Base-by-base conservation (phyloP, 345 rosid genomes). In the Kandelia obovata region DNA sequence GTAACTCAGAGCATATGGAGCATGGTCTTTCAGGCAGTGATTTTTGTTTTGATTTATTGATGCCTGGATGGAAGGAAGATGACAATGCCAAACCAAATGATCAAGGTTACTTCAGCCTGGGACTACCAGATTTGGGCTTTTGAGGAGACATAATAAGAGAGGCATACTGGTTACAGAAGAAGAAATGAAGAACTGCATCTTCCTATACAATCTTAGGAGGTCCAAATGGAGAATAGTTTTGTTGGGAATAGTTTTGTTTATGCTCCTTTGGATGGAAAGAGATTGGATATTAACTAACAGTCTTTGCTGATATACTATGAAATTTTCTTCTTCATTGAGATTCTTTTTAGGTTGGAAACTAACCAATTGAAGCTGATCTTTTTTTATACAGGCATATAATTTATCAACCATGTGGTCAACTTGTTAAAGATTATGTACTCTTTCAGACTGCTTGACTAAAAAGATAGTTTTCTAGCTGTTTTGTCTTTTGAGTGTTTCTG, bases 21-120 rank as follows among this genome's bases (percentile, higher is more conserved):
- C 58, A 28, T 39, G 21, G 27, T 27, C 53, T 47, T 34, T 3
- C 61, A 8, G 35, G 26, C 21, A 21, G 53, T 32, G 60, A 58
- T 31, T 16, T 37, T n/a, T 13, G 52, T 26, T 65, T 72, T 11
- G 74, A 64, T 47, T 64, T 64, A 39, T 57, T 64, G 46, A 21
- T 21, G 27, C 58, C 59, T 30, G 34, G 61, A 0, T 27, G 59
- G 60, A 46, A 23, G 21, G 70, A 65, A 34, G 65, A 57, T 32
- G 11, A 21, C 26, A 58, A 28, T 55, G 6, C 26, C 25, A 31
- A 23, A 23, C 15, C 49, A 66, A 57, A 65, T 16, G 69, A 58
- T 65, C 52, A 63, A 2, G 73, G 46, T 17, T 63, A 7, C 78
- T 69, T 64, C 59, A 34, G 25, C 11, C 20, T 62, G 11, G 73